Evolutionary conservation across 495 filamentous ascomycete genomes (phyloP).

Genomic region (Talaromyces liani): DNA sequence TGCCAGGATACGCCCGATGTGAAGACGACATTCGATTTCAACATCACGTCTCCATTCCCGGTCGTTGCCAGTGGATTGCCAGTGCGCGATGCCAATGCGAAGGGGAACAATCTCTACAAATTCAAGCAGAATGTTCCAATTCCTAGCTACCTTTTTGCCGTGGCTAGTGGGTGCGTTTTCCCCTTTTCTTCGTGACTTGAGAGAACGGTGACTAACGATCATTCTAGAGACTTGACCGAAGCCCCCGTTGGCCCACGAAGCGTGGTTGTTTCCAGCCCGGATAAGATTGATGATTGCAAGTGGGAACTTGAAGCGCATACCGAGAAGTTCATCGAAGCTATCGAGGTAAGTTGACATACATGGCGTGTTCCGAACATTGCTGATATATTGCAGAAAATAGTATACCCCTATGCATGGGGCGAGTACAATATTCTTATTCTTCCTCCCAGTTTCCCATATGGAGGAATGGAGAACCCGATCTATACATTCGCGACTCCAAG

Average conservation of each 20-base stretch:
- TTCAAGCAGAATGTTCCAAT: constrained; percentile 89
- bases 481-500: constrained; percentile 92
- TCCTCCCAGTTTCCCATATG: constrained; percentile 83
- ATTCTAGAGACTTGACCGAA: constrained; percentile 60
- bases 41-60: constrained; percentile 76
- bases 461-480: constrained; percentile 91
- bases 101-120: constrained; percentile 54
- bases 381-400: constrained; percentile 46
- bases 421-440: constrained; percentile 91
- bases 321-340: constrained; percentile 81
- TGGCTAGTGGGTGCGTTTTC: constrained; percentile 62
- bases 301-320: constrained; percentile 87
- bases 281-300: constrained; percentile 74
- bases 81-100: constrained; percentile 40
- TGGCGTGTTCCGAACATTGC: not conserved
- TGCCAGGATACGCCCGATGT: constrained; percentile 96
- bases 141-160: constrained; percentile 85
- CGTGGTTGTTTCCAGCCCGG: constrained; percentile 75
- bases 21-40: constrained; percentile 84
- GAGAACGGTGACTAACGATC: too few relatives aligned
- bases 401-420: constrained; percentile 87
- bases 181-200: not conserved
- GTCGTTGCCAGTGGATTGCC: constrained; percentile 84
- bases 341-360: constrained; percentile 47
- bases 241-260: constrained; percentile 82